Evolutionary conservation across 2,329 filamentous ascomycete species (phyloP).

Genomic region (Hirsutella rhossiliensis): DNA sequence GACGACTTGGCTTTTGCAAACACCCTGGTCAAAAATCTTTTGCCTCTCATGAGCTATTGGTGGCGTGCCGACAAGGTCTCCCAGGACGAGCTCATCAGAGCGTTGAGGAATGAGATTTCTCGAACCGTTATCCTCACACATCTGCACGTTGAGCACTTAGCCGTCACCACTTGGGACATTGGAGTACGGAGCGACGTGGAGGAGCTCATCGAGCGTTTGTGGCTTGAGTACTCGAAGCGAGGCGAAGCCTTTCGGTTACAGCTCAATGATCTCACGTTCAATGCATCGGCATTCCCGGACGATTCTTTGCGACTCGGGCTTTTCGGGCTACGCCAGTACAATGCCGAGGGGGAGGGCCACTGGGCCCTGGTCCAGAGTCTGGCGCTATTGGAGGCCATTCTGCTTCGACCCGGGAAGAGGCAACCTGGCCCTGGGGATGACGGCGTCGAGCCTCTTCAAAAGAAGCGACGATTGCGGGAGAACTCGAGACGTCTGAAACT

Average conservation of each 20-base stretch:
- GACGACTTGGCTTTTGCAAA: conserved; percentile 56
- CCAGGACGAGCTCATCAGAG: conserved; percentile 47
- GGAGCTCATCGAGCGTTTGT: conserved; percentile 58
- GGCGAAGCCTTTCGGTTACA: conserved; percentile 61
- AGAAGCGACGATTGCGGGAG: conserved; percentile 33
- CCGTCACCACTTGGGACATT: conserved; percentile 27
- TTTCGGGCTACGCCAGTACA: conserved; percentile 42
- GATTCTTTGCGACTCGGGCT: conserved; percentile 34
- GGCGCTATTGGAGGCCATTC: conserved; percentile 41
- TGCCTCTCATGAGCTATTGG: conserved; percentile 62
- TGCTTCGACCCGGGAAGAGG: conserved; percentile 16
- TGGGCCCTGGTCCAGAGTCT: conserved; percentile 50
- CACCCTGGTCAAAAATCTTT: conserved; percentile 43
- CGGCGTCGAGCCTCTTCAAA: conserved; percentile 36
- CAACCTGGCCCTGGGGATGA: conserved; percentile 11
- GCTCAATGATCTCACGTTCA: conserved; percentile 61
- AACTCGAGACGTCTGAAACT: conserved; percentile 33
- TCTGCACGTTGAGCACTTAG: conserved; percentile 48
- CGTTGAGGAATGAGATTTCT: conserved; percentile 66
- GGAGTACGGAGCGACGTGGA: conserved; percentile 38
- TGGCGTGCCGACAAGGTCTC: conserved; percentile 63
- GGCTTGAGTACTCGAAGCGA: conserved; percentile 64
- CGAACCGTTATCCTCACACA: conserved; percentile 56
- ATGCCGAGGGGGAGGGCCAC: conserved; percentile 42
- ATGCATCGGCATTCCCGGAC: conserved; percentile 27